Evolutionary conservation across 495 filamentous ascomycete genomes (phyloP).

Genomic region (Xylaria grammica): DNA sequence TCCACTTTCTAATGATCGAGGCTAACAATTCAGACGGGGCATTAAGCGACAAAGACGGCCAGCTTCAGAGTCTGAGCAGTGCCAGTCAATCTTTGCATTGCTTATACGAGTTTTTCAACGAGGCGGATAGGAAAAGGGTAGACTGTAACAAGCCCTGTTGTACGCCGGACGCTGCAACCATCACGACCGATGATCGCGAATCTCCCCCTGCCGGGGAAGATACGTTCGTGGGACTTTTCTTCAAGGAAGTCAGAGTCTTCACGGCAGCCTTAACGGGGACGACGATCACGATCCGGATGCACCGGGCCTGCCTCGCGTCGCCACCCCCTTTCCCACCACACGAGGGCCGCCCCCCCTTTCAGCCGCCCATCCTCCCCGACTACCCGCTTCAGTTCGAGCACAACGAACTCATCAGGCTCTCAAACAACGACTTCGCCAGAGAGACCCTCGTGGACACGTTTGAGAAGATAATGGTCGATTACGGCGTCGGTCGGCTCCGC

Average conservation of each 20-base stretch:
- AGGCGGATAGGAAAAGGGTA: conserved; percentile 10
- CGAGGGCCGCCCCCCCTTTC: conserved; percentile 13
- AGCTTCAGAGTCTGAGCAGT: conserved; percentile 8
- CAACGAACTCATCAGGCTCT: neutral
- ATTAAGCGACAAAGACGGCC: neutral
- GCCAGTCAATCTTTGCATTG: conserved; percentile 13
- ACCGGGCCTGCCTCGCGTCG: conserved; percentile 15
- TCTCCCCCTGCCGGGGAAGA: neutral
- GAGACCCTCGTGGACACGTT: conserved; percentile 5
- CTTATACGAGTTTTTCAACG: conserved; percentile 17
- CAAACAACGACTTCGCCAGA: neutral
- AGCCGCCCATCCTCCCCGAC: neutral
- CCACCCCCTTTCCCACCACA: neutral
- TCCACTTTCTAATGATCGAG: conserved; percentile 17
- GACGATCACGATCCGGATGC: conserved; percentile 11
- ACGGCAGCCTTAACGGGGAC: neutral
- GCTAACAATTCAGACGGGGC: neutral
- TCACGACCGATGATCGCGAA: neutral
- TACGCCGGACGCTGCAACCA: neutral
- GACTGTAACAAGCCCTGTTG: conserved; percentile 11
- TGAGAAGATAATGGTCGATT: conserved; percentile 18
- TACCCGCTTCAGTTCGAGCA: conserved; percentile 18
- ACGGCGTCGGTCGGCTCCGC: conserved; percentile 15
- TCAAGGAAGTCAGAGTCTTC: conserved; percentile 7
- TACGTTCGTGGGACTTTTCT: conserved; percentile 3